Evolutionary conservation across 2,329 filamentous ascomycete species (phyloP).

Genomic region (Ilyonectria robusta): DNA sequence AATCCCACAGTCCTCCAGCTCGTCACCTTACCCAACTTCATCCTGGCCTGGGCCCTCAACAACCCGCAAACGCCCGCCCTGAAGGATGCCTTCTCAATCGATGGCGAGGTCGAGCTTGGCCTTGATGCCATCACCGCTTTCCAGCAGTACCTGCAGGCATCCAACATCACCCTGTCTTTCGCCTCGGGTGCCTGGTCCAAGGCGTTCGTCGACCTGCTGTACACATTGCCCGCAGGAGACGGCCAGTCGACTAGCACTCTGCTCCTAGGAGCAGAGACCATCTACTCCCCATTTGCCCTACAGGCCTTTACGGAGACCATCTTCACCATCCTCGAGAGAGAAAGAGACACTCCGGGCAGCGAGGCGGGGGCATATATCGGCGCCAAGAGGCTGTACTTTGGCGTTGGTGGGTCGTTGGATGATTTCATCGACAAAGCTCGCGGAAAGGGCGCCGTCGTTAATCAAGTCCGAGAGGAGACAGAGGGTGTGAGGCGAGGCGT

Average conservation of each 20-base stretch:
- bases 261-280: constrained; percentile 84
- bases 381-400: constrained; percentile 87
- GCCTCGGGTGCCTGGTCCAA: constrained; percentile 83
- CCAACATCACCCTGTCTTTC: constrained; percentile 72
- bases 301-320: constrained; percentile 78
- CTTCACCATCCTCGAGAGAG: constrained; percentile 68
- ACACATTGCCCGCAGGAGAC: constrained; percentile 44
- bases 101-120: constrained; percentile 76
- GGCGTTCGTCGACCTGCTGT: constrained; percentile 73
- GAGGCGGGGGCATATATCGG: constrained; percentile 76
- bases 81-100: constrained; percentile 62
- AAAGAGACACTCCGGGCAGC: constrained; percentile 53
- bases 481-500: constrained; percentile 75
- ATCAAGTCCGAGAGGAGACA: constrained; percentile 69
- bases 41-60: constrained; percentile 77
- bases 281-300: constrained; percentile 83
- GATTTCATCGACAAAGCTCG: constrained; percentile 74
- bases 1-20: constrained; percentile 83
- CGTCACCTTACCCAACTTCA: constrained; percentile 83
- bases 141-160: constrained; percentile 62
- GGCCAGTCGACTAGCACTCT: constrained; percentile 55
- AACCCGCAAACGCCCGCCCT: constrained; percentile 56
- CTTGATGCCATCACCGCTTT: constrained; percentile 72
- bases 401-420: constrained; percentile 85
- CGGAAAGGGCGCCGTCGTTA: constrained; percentile 63